These are phyloP conservation scores for Trichomonas gallinae DNA, from an alignment of 208 protist species.

Conservation along the genomic window DNA sequence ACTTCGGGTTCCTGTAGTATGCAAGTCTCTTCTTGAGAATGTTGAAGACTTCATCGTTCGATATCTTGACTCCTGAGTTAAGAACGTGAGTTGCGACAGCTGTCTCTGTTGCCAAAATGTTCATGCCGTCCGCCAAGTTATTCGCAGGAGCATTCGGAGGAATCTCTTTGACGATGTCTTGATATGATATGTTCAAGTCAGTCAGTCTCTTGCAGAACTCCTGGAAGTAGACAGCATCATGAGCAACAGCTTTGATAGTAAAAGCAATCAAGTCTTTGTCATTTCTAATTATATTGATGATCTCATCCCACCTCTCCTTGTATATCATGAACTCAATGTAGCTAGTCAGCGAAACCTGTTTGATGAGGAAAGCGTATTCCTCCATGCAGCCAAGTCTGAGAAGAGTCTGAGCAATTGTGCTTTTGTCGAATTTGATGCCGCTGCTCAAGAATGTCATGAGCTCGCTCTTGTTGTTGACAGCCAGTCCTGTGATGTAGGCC, in stretches of 20 bases:
- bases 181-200: neutral
- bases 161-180: neutral
- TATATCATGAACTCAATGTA: neutral
- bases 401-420: neutral
- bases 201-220: neutral
- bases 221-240: neutral
- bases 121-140: neutral
- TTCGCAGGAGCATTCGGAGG: neutral
- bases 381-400: neutral
- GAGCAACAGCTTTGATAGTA: neutral
- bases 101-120: neutral
- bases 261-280: neutral
- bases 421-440: neutral
- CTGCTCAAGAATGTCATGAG: neutral
- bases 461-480: neutral
- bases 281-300: neutral
- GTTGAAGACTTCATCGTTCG: neutral
- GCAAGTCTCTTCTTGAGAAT: neutral
- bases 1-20: neutral
- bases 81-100: neutral
- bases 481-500: neutral
- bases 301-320: neutral
- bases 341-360: neutral
- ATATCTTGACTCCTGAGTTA: neutral
- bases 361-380: neutral